phyloP scores from a whole-genome alignment of 2,329 filamentous ascomycete species.

The Cryphonectria nitschkei region DNA sequence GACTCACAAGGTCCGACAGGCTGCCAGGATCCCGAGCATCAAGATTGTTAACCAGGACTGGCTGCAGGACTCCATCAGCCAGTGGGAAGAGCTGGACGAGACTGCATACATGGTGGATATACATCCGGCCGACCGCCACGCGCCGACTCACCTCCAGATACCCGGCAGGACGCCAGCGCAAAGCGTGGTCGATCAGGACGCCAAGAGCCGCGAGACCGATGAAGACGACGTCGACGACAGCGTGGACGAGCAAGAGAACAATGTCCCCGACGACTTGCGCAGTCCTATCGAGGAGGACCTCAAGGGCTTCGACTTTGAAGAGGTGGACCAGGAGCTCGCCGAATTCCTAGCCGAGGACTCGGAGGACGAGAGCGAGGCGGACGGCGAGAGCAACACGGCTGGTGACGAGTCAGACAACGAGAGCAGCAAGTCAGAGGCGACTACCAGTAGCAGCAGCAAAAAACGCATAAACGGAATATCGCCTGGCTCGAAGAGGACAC shows the following conservation, averaged over 20 bases:
- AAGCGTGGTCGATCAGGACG: constrained; percentile 38
- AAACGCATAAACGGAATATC: constrained; percentile 24
- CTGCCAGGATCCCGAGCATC: constrained; percentile 76
- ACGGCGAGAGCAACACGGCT: constrained; percentile 29
- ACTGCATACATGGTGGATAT: constrained; percentile 76
- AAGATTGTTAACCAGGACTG: constrained; percentile 92
- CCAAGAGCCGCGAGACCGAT: constrained; percentile 44
- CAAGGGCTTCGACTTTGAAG: constrained; percentile 63
- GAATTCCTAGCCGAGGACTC: constrained; percentile 67
- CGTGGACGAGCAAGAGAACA: constrained; percentile 43
- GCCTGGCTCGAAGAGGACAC: constrained; percentile 36
- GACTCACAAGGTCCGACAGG: constrained; percentile 89
- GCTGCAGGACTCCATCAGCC: constrained; percentile 82
- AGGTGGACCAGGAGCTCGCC: constrained; percentile 71
- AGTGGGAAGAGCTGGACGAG: constrained; percentile 83
- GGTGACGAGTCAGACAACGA: constrained; percentile 29
- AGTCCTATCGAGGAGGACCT: constrained; percentile 62
- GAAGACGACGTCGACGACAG: constrained; percentile 46
- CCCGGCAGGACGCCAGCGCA: constrained; percentile 33
- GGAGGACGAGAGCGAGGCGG: constrained; percentile 33
- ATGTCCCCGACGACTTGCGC: constrained; percentile 32
- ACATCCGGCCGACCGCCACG: constrained; percentile 65
- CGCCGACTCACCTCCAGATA: constrained; percentile 13
- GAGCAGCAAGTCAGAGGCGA: constrained; percentile 19
- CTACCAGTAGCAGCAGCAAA: constrained; percentile 13